Conservation (phyloP, 768 basidiomycete genomes). For the Pleurotus sapidus region DNA sequence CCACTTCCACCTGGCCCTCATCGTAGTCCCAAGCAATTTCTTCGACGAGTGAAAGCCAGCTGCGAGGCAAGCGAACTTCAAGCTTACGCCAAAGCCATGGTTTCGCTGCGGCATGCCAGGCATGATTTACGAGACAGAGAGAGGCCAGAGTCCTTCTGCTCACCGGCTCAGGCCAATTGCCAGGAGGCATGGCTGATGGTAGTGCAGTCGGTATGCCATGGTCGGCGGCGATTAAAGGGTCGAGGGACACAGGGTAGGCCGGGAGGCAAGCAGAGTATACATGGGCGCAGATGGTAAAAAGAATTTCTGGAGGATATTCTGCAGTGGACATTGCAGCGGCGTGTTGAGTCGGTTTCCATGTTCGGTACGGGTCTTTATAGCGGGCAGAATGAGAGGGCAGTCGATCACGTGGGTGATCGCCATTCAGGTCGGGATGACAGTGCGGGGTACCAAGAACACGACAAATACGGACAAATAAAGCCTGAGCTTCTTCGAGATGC, state of each 20-base stretch:
- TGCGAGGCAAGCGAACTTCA: conserved; percentile 81
- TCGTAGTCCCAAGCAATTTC: conserved; percentile 74
- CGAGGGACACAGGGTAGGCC: conserved; percentile 56
- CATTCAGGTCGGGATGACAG: neutral
- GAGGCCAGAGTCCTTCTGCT: conserved; percentile 63
- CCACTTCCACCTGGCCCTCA: conserved; percentile 36
- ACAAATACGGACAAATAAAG: conserved; percentile 1
- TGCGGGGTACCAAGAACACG: conserved; percentile 5
- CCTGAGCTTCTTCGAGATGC: neutral
- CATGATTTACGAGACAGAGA: conserved; percentile 74
- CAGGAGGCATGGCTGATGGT: conserved; percentile 72
- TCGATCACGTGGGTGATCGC: conserved; percentile 7
- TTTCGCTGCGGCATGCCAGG: conserved; percentile 81
- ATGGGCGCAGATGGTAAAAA: conserved; percentile 69
- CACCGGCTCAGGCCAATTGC: conserved; percentile 66
- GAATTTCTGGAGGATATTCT: conserved; percentile 58
- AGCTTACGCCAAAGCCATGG: conserved; percentile 86
- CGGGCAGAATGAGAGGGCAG: neutral
- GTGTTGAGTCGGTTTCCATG: neutral
- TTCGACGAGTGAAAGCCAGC: conserved; percentile 80
- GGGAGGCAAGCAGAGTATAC: conserved; percentile 65
- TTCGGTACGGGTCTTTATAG: conserved; percentile 7
- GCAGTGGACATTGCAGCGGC: neutral
- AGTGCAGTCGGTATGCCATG: conserved; percentile 55
- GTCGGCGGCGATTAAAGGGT: conserved; percentile 55